Base-by-base conservation (phyloP, 148 eudicot genomes). In the Rheum nobile region DNA sequence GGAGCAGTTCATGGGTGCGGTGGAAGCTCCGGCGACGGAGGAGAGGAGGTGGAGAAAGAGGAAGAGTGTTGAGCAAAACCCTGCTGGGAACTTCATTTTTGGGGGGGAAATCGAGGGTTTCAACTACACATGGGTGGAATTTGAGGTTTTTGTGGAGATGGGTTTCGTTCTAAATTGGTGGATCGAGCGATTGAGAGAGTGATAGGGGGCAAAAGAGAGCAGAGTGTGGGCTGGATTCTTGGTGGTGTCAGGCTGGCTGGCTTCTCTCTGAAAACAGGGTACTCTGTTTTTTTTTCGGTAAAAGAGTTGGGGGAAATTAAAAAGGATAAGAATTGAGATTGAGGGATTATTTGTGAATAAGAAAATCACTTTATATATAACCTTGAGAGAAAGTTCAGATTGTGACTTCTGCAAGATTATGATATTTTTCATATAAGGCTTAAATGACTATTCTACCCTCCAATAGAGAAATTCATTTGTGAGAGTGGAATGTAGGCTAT, bases 1-100 rank as follows among this genome's bases (percentile, higher is more conserved):
- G 2, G 96, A 78, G 61, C 98, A 95, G 79, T 86, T 87, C 77
- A 86, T 75, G 73, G 97, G 93, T 41, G 76, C 63, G 19, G 91
- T 67, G 39, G 81, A 69, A 12, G n/a, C 67, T 28, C 35, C 35
- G 34, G 35, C 37, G 67, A 28, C 11, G 41, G 41, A 4, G 41
- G 16, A 14, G 39, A 29, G 21, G 70, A 34, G 21, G 39, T 5
- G 21, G 67, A 29, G 34, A 1, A 61, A 13, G 34, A 61, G 35
- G 35, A 59, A 12, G 39, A 65, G 70, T 13, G n/a, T 29, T 2
- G 35, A 29, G 70, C 10, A 34, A 17, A 65, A 65, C 21, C 70
- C 8, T 11, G 70, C 16, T 65, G 21, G 39, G 39, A 19, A 2
- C 8, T 31, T 32, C 70, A 65, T 65, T 65, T 65, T 65, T 16